A percentile compares a stretch with the other conserved stretches of the same genome.
These are phyloP conservation scores for Penstemon davidsonii DNA, from an alignment of 257 asterid genomes.

Conservation along the genomic window DNA sequence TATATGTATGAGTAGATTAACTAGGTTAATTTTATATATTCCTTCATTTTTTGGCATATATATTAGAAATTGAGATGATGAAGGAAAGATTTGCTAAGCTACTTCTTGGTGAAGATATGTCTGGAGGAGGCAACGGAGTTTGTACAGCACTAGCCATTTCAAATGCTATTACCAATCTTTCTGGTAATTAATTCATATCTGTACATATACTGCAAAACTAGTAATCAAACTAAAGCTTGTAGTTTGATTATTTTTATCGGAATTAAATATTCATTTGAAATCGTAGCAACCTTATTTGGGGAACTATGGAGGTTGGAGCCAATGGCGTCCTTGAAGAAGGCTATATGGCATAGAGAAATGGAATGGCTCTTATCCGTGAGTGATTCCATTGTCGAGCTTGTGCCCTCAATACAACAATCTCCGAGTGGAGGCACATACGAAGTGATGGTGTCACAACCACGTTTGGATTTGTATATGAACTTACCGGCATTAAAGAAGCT, in stretches of 20 bases:
- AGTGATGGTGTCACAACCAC: conserved; percentile 79
- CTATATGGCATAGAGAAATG: conserved; percentile 86
- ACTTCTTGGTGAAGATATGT: conserved; percentile 93
- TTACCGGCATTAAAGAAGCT: conserved; percentile 95
- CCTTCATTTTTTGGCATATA: background rate
- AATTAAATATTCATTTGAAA: background rate
- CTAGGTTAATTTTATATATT: background rate
- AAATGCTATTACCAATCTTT: conserved; percentile 77
- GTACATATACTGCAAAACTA: background rate
- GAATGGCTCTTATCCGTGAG: conserved; percentile 75
- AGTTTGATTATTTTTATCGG: background rate
- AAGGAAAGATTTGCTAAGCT: conserved; percentile 74
- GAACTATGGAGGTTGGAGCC: conserved; percentile 93
- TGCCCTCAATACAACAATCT: conserved; percentile 72
- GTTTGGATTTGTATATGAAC: conserved; percentile 77
- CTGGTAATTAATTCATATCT: too few relatives aligned
- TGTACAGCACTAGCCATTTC: conserved; percentile 84
- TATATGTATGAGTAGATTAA: too few relatives aligned
- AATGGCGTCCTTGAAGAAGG: conserved; percentile 59
- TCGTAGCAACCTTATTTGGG: conserved; percentile 80
- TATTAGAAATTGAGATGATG: conserved; percentile 79
- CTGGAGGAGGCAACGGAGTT: conserved; percentile 90
- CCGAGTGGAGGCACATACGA: conserved; percentile 83
- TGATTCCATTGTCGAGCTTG: conserved; percentile 71
- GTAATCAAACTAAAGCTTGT: background rate